Percentiles rank a stretch among this genome's conserved stretches.
phyloP scores from a whole-genome alignment of 257 asterid species.

The Solanum clarkiae region DNA sequence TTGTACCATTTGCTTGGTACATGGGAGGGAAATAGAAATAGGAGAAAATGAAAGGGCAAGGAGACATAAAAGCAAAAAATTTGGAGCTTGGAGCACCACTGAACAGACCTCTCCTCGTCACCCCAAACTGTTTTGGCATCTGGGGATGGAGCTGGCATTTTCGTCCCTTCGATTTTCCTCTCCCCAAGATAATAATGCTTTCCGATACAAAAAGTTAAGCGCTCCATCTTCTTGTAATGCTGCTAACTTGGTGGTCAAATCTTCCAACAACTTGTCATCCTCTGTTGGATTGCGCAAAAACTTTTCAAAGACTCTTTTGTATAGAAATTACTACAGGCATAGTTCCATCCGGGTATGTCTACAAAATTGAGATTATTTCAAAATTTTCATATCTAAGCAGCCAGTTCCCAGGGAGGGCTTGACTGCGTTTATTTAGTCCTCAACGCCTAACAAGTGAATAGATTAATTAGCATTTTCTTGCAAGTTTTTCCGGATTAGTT shows the following conservation, averaged over 20 bases:
- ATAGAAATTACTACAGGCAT: conserved; percentile 7
- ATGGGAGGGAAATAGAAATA: background rate
- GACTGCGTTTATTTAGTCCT: background rate
- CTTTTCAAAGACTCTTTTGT: conserved; percentile 9
- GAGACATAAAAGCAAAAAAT: background rate
- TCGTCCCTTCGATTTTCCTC: conserved; percentile 18
- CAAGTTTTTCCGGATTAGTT: background rate
- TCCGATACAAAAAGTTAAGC: conserved; percentile 1
- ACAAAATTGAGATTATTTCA: background rate
- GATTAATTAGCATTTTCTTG: background rate
- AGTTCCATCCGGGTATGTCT: conserved; percentile 38
- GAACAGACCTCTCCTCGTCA: background rate
- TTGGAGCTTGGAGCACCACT: background rate
- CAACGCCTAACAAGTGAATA: background rate
- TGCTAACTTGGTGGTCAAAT: conserved; percentile 6
- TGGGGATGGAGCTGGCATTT: conserved; percentile 46
- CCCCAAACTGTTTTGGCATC: background rate
- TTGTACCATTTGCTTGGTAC: background rate
- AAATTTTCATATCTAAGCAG: background rate
- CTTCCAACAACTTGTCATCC: conserved; percentile 15
- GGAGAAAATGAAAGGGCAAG: background rate
- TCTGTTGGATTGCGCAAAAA: conserved; percentile 4
- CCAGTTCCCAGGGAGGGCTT: background rate
- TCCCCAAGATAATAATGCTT: background rate
- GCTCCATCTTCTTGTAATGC: conserved; percentile 3